Base-by-base conservation (phyloP, 2,329 filamentous ascomycete genomes). In the Aspergillus pseudoterreus region DNA sequence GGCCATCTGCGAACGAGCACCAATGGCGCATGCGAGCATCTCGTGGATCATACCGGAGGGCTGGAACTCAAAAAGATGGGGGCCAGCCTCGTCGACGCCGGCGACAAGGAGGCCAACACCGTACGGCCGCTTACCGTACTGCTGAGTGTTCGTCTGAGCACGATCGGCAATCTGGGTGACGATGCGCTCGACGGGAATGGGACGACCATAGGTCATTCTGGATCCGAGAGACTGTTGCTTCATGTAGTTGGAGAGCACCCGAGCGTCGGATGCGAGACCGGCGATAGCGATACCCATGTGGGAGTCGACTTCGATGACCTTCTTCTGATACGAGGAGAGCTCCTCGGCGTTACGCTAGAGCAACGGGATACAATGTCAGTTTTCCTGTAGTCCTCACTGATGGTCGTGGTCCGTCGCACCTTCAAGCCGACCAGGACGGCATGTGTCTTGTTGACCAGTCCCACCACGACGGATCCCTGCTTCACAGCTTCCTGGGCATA, bases 191-290 rank as follows among this genome's bases (percentile, higher is more conserved):
- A 97, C 80, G 30, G 91, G 90, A 71, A 99, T 94, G 61, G 92
- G 85, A 61, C 94, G 92, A 75, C 90, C 92, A 79, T 96, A 97
- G 52, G 91, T 96, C 65, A 99, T 86, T 73, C 92, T 91, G 66
- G 94, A 92, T 67, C 90, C 88, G 67, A 99, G 90, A 58, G 90
- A 95, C 78, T 97, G 94, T 78, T 96, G 91, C 81, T 96, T 97
- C 92, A 99, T 97, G 81, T 96, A 99, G 84, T 99, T 99, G 81
- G 92, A 96, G 64, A 99, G 91, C 64, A 99, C 94, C 68, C 94
- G 94, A 70, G 92, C 94, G 75, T 99, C 94, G 53, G 92, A 96
- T 61, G 94, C 94, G 57, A 99, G 89, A 64, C 94, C 94, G 62
- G 94, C 94, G 66, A 99, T 95, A 66, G 92, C 91, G 67, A 99